Conservation (phyloP, 805 yeast species). For the Wickerhamomyces pijperi region DNA sequence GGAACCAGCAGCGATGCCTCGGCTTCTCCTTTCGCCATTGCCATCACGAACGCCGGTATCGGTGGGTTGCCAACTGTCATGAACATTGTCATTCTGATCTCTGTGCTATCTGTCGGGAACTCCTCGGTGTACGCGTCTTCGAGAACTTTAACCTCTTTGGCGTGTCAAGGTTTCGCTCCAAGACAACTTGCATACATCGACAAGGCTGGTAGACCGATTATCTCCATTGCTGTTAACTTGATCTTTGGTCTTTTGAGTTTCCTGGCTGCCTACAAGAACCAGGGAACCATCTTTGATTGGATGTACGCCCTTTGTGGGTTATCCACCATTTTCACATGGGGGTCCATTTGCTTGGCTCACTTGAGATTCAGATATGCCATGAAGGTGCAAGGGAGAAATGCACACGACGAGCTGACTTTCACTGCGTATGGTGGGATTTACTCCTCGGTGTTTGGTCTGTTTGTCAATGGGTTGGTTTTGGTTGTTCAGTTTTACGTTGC, state of each 20-base stretch:
- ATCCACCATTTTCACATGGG: slow-evolving; percentile 55
- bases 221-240: slow-evolving; percentile 39
- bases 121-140: slow-evolving; percentile 63
- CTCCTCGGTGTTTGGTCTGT: slow-evolving; percentile 59
- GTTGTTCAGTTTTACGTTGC: slow-evolving; percentile 79
- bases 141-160: slow-evolving; percentile 52
- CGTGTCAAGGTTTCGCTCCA: slow-evolving; percentile 56
- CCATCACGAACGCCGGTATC: slow-evolving; percentile 53
- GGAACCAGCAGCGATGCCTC: slow-evolving; percentile 48
- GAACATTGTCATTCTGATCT: slow-evolving; percentile 56
- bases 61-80: slow-evolving; percentile 52
- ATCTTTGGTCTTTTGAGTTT: slow-evolving; percentile 48
- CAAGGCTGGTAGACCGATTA: slow-evolving; percentile 56
- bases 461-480: slow-evolving; percentile 48
- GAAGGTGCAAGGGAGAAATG: slow-evolving; percentile 47
- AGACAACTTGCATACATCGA: slow-evolving; percentile 48
- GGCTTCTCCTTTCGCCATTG: slow-evolving; percentile 73
- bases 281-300: slow-evolving; percentile 53
- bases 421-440: slow-evolving; percentile 54
- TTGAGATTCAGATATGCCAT: slow-evolving; percentile 57
- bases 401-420: slow-evolving; percentile 54
- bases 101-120: slow-evolving; percentile 64
- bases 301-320: slow-evolving; percentile 52
- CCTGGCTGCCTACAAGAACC: slow-evolving; percentile 39
- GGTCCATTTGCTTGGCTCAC: slow-evolving; percentile 46